Evolutionary conservation across 495 filamentous ascomycete genomes (phyloP), one percentile per base, ranked within the genome.

Genomic region (Penicillium verhagenii): DNA sequence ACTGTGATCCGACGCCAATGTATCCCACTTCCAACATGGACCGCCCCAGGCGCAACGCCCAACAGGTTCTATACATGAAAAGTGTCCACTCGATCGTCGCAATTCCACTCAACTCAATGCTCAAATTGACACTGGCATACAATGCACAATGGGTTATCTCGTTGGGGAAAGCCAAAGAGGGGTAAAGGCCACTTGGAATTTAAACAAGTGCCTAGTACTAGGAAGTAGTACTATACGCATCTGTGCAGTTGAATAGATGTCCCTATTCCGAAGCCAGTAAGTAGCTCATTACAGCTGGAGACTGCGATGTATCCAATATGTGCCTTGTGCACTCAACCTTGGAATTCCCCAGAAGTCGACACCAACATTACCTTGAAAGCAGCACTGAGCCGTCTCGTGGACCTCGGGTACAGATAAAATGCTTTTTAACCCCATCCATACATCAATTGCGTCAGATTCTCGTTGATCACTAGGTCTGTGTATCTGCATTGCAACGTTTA

Each of bases 1-100:
- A 50, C 47, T 50, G 47, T 50, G 29, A n/a, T 50, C 47, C 47
- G 47, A 50, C 13, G 31, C 47, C 44, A 31, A 31, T 21, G 10
- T 5, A 37, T 38, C 8, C 14, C 19, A 50, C 10, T 6, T 26
- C n/a, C n/a, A n/a, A n/a, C 4, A 26, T 48, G n/a, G 28, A 31
- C 46, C 33, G 33, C 33, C 33, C 33, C 4, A 35, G 33, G 33
- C 33, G n/a, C n/a, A n/a, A n/a, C n/a, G 14, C 33, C 39, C 39
- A 43, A 43, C 39, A 35, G 19, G 19, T 43, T 40, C 19, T 18
- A 23, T 23, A 13, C 19, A 43, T 43, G 39, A 9, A 6, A n/a
- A 2, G 7, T 31, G 9, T 11, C 28, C 13, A n/a, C 21, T 21
- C n/a, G 38, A 9, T 42, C 18, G 18, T 42, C 7, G 4, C 23